These are phyloP conservation scores for Suillus alpinus DNA, from an alignment of 768 basidiomycete species.

Conservation along the genomic window DNA sequence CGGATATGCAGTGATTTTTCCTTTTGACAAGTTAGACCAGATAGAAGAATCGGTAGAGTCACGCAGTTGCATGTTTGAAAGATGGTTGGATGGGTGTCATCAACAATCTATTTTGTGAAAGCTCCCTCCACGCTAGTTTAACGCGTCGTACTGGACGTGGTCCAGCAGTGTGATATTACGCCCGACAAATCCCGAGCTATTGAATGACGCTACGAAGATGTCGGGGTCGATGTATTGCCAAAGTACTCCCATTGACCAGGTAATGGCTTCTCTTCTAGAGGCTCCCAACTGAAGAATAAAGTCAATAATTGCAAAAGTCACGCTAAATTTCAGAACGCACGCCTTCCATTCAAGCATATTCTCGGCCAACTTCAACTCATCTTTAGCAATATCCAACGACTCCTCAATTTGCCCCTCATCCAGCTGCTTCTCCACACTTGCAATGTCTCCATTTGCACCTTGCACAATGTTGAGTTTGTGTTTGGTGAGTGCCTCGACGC, in stretches of 20 bases:
- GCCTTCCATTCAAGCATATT: constrained; percentile 96
- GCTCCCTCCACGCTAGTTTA: not conserved
- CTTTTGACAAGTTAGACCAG: not conserved
- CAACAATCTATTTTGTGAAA: not conserved
- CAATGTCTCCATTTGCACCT: constrained; percentile 62
- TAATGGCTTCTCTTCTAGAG: constrained; percentile 76
- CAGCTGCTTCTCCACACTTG: constrained; percentile 67
- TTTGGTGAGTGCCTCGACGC: constrained; percentile 80
- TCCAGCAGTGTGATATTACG: constrained; percentile 3
- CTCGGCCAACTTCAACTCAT: constrained; percentile 71
- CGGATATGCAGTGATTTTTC: not conserved
- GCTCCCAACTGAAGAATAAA: constrained; percentile 69
- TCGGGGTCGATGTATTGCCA: constrained; percentile 49
- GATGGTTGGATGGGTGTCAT: not conserved
- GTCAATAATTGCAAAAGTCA: constrained; percentile 8
- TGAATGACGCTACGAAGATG: constrained; percentile 19
- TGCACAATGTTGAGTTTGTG: constrained; percentile 76
- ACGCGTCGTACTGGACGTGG: not conserved
- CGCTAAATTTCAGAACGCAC: constrained; percentile 50
- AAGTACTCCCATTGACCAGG: constrained; percentile 88
- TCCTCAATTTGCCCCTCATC: constrained; percentile 88
- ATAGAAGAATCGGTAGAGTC: not conserved
- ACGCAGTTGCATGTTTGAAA: not conserved
- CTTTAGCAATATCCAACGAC: constrained; percentile 75
- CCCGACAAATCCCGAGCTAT: constrained; percentile 31